Evolutionary conservation across 805 yeast genomes (phyloP), one percentile per base, ranked within the genome.

Genomic region (Saturnispora galanensis): DNA sequence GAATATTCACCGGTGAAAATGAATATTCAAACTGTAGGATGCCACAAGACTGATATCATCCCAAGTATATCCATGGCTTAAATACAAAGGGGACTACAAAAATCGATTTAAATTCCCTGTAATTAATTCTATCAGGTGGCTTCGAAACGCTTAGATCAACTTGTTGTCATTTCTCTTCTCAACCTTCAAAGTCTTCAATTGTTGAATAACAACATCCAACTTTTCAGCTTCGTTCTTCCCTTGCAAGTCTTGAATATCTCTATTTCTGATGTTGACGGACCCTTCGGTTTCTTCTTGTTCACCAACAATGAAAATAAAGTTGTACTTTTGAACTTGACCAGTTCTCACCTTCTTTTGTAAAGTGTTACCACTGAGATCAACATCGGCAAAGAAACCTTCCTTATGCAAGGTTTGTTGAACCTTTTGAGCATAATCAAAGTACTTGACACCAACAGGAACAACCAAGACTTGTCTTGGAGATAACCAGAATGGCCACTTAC

Each of bases 401-500:
- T 69, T 71, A 60, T 83, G 81, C 62, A 82, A 70, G 53, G 66
- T 65, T 59, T 83, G 77, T 58, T 81, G 79, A 52, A 93, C 84
- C 56, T 77, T 70, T 65, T 82, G 80, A 36, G 97, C 99, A 61
- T 93, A 93, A 52, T 81, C 95, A 59, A 73, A 79, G 73, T 82
- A 90, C 66, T 85, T 87, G 52, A 84, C 94, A 60, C 96, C 97
- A 56, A 93, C 97, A 56, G 98, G 98, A 29, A 93, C 93, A 58
- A 93, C 94, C 57, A 90, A 73, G 47, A 90, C 77, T 71, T 93
- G 99, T 72, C 98, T 84, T 60, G 99, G 99, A n/a, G 97, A 89
- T 63, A 93, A 75, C 98, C 98, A 93, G 76, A 93, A 86, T 60
- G 99, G 99, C 99, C 99, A 93, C 66, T 88, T 93, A 60, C 99